Percentiles rank a stretch among this genome's conserved stretches.
These are phyloP conservation scores for Waltergamsia citrina DNA, from an alignment of 2,329 filamentous ascomycete species.

Conservation along the genomic window DNA sequence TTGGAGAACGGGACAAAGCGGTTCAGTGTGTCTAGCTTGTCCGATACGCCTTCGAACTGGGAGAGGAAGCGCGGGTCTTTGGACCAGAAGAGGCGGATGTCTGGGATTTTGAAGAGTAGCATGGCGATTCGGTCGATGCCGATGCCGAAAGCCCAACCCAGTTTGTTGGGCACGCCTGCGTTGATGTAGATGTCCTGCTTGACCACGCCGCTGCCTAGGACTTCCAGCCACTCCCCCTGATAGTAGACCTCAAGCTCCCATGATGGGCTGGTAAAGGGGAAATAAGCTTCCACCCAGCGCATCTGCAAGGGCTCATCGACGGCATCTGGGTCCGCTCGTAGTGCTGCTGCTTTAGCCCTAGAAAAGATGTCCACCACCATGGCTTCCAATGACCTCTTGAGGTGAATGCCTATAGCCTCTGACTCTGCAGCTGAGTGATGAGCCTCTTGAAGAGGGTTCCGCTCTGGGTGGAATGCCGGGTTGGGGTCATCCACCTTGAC, in stretches of 20 bases:
- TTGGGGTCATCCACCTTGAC: conserved; percentile 78
- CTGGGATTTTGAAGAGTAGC: conserved; percentile 91
- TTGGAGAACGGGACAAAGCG: conserved; percentile 85
- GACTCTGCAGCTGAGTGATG: conserved; percentile 69
- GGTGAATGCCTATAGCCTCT: conserved; percentile 71
- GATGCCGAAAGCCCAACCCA: conserved; percentile 94
- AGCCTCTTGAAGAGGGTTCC: conserved; percentile 71
- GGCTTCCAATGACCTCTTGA: conserved; percentile 82
- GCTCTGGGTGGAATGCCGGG: conserved; percentile 63
- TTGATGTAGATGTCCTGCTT: conserved; percentile 73
- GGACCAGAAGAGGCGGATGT: conserved; percentile 96
- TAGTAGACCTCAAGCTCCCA: conserved; percentile 97
- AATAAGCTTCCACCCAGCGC: conserved; percentile 94
- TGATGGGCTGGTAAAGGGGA: conserved; percentile 90
- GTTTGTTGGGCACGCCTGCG: conserved; percentile 62
- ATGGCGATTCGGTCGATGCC: conserved; percentile 94
- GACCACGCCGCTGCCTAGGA: conserved; percentile 86
- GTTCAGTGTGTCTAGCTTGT: conserved; percentile 35
- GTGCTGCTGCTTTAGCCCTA: conserved; percentile 59
- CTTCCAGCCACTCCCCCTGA: conserved; percentile 90
- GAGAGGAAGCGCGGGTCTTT: conserved; percentile 72
- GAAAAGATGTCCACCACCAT: conserved; percentile 87
- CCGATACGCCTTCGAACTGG: conserved; percentile 64
- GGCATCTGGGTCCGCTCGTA: conserved; percentile 36
- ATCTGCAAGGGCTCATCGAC: conserved; percentile 68